Evolutionary conservation across 1,284 basidiomycete species (phyloP), one percentile per base, ranked within the genome.

Genomic region (Leccinum fuscescens): DNA sequence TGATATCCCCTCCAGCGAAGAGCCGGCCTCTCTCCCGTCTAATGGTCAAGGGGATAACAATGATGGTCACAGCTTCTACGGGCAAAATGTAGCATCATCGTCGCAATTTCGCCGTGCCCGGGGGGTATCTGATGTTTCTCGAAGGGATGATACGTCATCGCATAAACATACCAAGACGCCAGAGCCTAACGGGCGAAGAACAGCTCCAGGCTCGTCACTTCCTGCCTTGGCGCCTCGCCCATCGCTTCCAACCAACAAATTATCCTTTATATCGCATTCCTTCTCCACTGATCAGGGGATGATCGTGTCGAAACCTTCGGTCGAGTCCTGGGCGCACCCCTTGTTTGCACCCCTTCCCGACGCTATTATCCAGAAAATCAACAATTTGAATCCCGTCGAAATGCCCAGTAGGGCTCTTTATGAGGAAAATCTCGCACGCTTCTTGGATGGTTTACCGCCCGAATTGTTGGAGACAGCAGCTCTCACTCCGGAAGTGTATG

Each of bases 401-500:
- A 84, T 89, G 80, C 87, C 88, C 3, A 76, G 75, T 53, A 79
- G 84, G 39, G 75, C 75, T 27, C 74, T 76, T 9, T 89, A 85
- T 63, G 82, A 86, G 46, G 79, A 79, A 50, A 69, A 72, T 6
- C 74, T 90, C 24, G 64, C 70, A 31, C 70, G 74, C 11, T 87
- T 90, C 71, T 66, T 86, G 42, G 73, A 74, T 46, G 77, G 77
- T n/a, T 75, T 89, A 31, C 77, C 83, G 55, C 71, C 77, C 17
- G 83, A 86, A 56, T 73, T 89, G 54, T 79, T 79, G 55, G 87
- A 88, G 62, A 86, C 84, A 0, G 82, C 85, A 20, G 80, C 81
- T 20, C 80, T 89, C 64, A 67, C 78, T 8, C 76, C 80, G 3
- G 84, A 86, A 9, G 71, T 74, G 8, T 89, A 90, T 65, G 76